Base-by-base conservation (phyloP, 2,329 filamentous ascomycete species). In the Rutstroemia sp. region DNA sequence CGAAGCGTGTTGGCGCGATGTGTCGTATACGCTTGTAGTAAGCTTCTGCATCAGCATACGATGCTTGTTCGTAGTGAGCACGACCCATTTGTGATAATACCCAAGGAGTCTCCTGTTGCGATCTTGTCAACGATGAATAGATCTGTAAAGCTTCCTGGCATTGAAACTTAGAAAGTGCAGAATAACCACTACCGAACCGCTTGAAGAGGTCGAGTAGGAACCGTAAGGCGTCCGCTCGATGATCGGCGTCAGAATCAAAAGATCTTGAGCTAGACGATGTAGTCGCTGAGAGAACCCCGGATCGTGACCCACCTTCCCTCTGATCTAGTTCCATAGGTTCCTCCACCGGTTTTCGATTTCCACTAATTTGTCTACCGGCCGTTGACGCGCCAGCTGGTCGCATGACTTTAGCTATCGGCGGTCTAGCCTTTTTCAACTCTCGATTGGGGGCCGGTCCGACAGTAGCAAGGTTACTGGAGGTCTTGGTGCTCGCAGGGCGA, bases 71-170 rank as follows among this genome's bases (percentile, higher is more conserved):
- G 70, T 95, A 96, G 68, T 95, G 83, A 18, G 92, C 90, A 63
- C 90, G 88, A 7, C 91, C 95, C 68, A 97, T 86, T 67, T 95
- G 90, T 5, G 91, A 86, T 56, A 96, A 78, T 14, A 96, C 90
- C 89, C 91, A 97, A 1, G 94, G 90, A 1, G 92, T 96, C 60
- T 96, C 91, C 64, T 90, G 85, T 66, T 97, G 92, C 5, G 78
- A 74, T 30, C 81, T 75, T 1, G 90, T 85, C 19, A 99, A 75
- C 0, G 83, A 79, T 58, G 79, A 79, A 69, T 92, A 91, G 2
- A 83, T 78, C 59, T 88, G 81, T 48, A 96, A 74, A 2, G 94
- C 88, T 58, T 94, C 85, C 21, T 82, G 76, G 62, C 89, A 90
- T 64, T 87, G 85, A 69, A 90, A 99, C 49, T 86, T 87, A 14